Conservation (phyloP, 805 yeast species). For the Saturnispora zaruensis region DNA sequence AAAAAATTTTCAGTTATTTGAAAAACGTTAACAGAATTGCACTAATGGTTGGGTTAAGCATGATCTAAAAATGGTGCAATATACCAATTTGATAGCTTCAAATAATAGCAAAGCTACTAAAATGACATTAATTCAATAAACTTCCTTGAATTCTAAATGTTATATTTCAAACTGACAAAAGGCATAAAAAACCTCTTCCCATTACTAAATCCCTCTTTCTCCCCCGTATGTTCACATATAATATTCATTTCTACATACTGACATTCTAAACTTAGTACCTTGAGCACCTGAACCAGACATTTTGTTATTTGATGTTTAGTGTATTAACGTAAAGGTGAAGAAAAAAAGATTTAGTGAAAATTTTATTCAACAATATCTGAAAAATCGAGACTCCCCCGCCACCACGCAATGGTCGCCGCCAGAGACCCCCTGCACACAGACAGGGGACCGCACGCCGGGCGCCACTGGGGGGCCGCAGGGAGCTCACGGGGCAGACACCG, state of each 20-base stretch:
- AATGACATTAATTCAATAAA: neutral
- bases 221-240: neutral
- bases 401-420: neutral
- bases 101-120: neutral
- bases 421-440: neutral
- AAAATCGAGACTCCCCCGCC: neutral
- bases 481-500: too few relatives aligned
- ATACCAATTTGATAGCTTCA: neutral
- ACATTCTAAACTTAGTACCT: constrained; percentile 99
- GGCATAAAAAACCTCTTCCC: neutral
- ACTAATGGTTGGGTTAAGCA: too few relatives aligned
- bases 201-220: neutral
- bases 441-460: neutral
- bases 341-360: neutral
- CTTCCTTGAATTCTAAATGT: neutral
- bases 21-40: too few relatives aligned
- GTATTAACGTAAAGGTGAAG: neutral
- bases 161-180: neutral
- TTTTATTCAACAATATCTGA: neutral
- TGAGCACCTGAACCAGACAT: constrained; percentile 95
- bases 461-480: neutral
- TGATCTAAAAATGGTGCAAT: neutral
- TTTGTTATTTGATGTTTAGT: constrained; percentile 24
- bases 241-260: constrained; percentile 56
- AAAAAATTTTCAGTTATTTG: too few relatives aligned